Conservation (phyloP, 2,329 filamentous ascomycete species). For the Amauroascus niger region DNA sequence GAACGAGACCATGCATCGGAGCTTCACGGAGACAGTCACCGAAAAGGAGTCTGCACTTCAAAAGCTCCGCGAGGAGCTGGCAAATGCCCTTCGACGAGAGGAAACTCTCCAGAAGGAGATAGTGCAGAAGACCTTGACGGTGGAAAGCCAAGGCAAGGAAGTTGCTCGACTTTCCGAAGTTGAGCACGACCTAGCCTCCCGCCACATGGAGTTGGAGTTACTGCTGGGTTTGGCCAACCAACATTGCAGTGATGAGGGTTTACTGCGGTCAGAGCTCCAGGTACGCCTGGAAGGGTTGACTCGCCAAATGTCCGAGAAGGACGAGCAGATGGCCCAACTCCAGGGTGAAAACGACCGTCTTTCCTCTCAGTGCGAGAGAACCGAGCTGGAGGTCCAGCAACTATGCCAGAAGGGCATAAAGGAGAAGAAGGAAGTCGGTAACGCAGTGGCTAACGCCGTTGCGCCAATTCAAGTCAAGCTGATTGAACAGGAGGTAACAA, state of each 20-base stretch:
- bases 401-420: not conserved
- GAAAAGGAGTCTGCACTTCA: constrained; percentile 3
- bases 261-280: not conserved
- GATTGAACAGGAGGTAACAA: not conserved
- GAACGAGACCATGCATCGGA: not conserved
- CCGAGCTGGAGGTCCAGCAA: constrained; percentile 3
- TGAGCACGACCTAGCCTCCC: not conserved
- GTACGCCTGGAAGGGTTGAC: not conserved
- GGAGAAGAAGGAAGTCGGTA: constrained; percentile 4
- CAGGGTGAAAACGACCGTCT: not conserved
- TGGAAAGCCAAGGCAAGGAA: not conserved
- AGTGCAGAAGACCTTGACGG: not conserved
- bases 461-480: not conserved
- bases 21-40: not conserved
- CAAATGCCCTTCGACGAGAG: constrained; percentile 2
- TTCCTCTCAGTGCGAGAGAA: not conserved
- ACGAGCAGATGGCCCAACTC: not conserved
- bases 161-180: not conserved
- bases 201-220: not conserved
- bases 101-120: constrained; percentile 2
- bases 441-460: not conserved
- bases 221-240: not conserved
- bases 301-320: not conserved
- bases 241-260: not conserved
- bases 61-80: not conserved